Evolutionary conservation across 495 filamentous ascomycete genomes (phyloP).

Genomic region (Neurospora discreta): DNA sequence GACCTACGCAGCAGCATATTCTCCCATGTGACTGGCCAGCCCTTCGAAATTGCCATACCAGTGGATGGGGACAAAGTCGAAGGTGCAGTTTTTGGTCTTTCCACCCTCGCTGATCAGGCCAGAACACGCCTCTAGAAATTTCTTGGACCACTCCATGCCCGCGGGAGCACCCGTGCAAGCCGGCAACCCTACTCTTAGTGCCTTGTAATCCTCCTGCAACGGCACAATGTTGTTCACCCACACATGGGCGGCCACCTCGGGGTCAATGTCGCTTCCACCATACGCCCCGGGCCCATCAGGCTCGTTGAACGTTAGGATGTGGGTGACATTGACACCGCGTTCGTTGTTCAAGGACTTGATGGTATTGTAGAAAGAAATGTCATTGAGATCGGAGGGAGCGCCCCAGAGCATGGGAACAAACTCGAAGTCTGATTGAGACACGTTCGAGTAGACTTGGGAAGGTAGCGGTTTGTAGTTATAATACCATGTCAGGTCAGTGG

Average conservation of each 20-base stretch:
- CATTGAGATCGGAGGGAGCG: conserved; percentile 25
- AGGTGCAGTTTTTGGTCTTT: conserved; percentile 41
- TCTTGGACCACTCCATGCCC: conserved; percentile 52
- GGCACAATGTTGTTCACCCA: conserved; percentile 61
- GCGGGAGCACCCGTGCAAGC: conserved; percentile 42
- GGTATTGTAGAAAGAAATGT: conserved; percentile 43
- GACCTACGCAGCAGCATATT: conserved; percentile 40
- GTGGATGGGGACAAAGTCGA: conserved; percentile 64
- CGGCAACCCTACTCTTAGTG: conserved; percentile 47
- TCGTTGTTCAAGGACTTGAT: conserved; percentile 38
- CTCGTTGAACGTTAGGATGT: conserved; percentile 67
- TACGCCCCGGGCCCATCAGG: conserved; percentile 43
- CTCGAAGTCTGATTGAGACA: conserved; percentile 40
- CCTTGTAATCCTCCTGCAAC: conserved; percentile 34
- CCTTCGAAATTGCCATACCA: conserved; percentile 73
- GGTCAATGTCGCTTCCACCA: conserved; percentile 50
- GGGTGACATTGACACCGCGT: conserved; percentile 45
- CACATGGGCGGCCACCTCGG: conserved; percentile 45
- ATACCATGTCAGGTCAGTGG: conserved; percentile 63
- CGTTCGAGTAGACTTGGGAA: conserved; percentile 33
- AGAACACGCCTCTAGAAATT: conserved; percentile 47
- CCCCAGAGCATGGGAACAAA: conserved; percentile 83
- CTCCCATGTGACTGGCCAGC: conserved; percentile 56
- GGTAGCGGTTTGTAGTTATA: conserved; percentile 59
- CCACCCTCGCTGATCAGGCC: conserved; percentile 24